A percentile compares a stretch with the other conserved stretches of the same genome.
Conservation (phyloP, 345 rosid genomes). For the Gynandropsis gynandra region DNA sequence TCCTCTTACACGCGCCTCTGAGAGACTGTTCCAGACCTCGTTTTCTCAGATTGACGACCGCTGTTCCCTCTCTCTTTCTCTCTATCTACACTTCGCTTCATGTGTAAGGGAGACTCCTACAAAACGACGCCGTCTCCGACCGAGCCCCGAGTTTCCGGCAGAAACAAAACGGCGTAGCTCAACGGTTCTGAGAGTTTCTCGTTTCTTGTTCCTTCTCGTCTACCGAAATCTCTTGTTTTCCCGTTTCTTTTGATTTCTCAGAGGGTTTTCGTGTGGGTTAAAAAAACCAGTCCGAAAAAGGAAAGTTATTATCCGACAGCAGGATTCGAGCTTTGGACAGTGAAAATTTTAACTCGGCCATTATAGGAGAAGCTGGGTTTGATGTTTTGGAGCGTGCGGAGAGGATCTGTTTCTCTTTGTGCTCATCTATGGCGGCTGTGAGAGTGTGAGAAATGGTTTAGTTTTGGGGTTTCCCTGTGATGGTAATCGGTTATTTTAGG, state of each 20-base stretch:
- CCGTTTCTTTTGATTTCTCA: conserved; percentile 28
- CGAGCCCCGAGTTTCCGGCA: conserved; percentile 16
- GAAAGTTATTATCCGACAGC: conserved; percentile 5
- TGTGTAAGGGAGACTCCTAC: neutral
- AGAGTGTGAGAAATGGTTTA: conserved; percentile 11
- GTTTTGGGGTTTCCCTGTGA: conserved; percentile 35
- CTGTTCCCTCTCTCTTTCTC: conserved; percentile 14
- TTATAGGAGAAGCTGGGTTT: conserved; percentile 7
- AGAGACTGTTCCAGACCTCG: neutral
- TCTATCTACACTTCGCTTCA: neutral
- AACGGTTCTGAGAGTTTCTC: conserved; percentile 11
- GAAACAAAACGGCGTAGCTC: conserved; percentile 21
- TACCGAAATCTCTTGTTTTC: conserved; percentile 20
- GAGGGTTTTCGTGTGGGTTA: too few species aligned
- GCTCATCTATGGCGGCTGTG: conserved; percentile 14
- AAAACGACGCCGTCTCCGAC: conserved; percentile 30
- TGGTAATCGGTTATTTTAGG: conserved; percentile 33
- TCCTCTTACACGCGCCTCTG: conserved; percentile 33
- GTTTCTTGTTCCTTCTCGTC: conserved; percentile 15
- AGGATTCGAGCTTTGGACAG: conserved; percentile 17
- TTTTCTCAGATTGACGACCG: conserved; percentile 27
- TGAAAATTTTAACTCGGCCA: conserved; percentile 7
- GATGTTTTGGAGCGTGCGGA: conserved; percentile 13
- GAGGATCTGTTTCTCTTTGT: conserved; percentile 28
- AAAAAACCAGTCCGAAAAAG: too few species aligned